Base-by-base conservation (phyloP, 805 yeast genomes). In the Barnettozyma californica region DNA sequence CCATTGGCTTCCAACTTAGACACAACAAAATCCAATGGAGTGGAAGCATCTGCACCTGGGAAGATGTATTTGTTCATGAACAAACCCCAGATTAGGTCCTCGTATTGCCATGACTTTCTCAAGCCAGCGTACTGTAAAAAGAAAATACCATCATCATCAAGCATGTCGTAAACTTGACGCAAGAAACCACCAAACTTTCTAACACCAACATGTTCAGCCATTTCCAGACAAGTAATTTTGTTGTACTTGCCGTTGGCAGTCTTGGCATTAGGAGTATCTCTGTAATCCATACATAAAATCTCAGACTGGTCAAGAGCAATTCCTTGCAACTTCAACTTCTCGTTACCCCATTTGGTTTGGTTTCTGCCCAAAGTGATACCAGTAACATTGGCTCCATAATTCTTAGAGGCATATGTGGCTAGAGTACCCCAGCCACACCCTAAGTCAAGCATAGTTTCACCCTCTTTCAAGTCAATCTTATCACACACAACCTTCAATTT, bases 341-440 rank as follows among this genome's bases (percentile, higher is more conserved):
- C 74, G 60, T 81, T 90, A 64, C 97, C 96, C 85, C 89, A 89
- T 59, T 82, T 78, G 58, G 96, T 89, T 73, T 89, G 97, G 73
- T 89, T 89, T 64, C 76, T 83, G 64, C 97, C 96, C 53, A 89
- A 75, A 40, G 97, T 89, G 60, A 89, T 73, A 71, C 96, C 97
- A 47, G 96, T 89, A 51, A 86, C 95, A 46, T 78, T 68, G 41
- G 96, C 96, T 51, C 91, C 95, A 61, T 84, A 83, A 64, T 84
- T 81, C 53, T 82, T 77, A 3, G 95, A 86, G 27, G 94, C 90
- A 67, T 74, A 88, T 27, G 92, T 76, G 42, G 95, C 89, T 63
- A 91, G 76, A 45, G 97, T 86, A 64, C 97, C 97, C 97, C 97
- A 89, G 59, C 97, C 97, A 69, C 96, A 89, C 53, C 97, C 97